These are phyloP conservation scores for Aegilops umbellulata DNA, from an alignment of 176 grass and related monocot species.

Conservation along the genomic window DNA sequence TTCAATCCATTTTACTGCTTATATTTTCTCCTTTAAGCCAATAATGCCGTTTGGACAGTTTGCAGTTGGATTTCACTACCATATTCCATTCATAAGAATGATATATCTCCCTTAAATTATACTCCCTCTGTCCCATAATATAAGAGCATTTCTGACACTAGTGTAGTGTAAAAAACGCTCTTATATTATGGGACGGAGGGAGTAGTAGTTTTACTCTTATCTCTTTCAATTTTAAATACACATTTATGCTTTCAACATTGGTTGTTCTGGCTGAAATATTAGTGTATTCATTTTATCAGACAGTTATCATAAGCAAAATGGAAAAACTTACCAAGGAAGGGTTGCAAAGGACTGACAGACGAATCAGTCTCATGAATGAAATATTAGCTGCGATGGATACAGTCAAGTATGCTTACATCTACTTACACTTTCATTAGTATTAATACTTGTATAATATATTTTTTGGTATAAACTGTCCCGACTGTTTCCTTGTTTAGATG, in stretches of 20 bases:
- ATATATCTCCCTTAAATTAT: not conserved
- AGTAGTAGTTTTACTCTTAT: not conserved
- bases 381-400: conserved; percentile 98
- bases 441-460: not conserved
- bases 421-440: not conserved
- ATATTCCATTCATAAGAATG: conserved; percentile 5
- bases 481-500: conserved; percentile 52
- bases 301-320: conserved; percentile 90
- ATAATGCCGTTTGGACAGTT: not conserved
- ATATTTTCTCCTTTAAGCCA: too few species aligned
- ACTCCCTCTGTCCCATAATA: too few species aligned
- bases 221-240: not conserved
- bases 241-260: not conserved
- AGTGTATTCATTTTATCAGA: conserved; percentile 49
- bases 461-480: conserved; percentile 1
- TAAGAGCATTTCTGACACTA: too few species aligned
- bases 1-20: too few species aligned
- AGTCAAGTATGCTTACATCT: conserved; percentile 78
- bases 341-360: conserved; percentile 94
- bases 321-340: conserved; percentile 94
- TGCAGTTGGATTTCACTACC: not conserved
- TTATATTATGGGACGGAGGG: too few species aligned
- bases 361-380: conserved; percentile 98
- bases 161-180: too few species aligned
- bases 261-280: not conserved